Base-by-base conservation (phyloP, 345 rosid genomes). In the Eucalyptus caleyi region DNA sequence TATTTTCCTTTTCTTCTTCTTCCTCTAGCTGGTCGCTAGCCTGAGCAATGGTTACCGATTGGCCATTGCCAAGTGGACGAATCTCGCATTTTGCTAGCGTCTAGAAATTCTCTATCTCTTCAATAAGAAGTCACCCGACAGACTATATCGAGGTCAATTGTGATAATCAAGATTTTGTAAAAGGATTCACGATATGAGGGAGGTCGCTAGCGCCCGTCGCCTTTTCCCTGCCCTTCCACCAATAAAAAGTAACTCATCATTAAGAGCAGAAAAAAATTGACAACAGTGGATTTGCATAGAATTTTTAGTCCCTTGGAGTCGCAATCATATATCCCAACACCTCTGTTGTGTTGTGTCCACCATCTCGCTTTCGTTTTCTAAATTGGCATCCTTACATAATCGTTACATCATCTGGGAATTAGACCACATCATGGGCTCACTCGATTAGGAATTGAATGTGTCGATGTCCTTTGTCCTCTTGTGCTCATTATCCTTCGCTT, bases 401-500 rank as follows among this genome's bases (percentile, higher is more conserved):
- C 50, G 44, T 62, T 45, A 50, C 56, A 69, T 87, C 83, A 65
- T 87, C 82, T 18, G 4, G 88, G 88, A 59, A 87, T 87, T 42
- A 44, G 88, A 69, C 88, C 49, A 14, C 80, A 44, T 87, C 32
- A 62, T 87, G 89, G 89, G 26, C 26, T 62, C 89, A 65, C 89
- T 87, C 89, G 53, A 87, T 87, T 65, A 44, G 83, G 89, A 65
- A 47, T 87, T 87, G 89, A 87, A 87, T 87, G 88, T 30, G 37
- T 54, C 47, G 9, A 65, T 30, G 67, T 91, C 86, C 69, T 91
- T 91, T 93, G 94, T 91, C 94, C 87, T 88, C 72, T 88, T 86
- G 92, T 90, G 90, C 90, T 91, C 90, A 90, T 92, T 89, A 90
- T 86, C 65, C 89, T 91, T 56, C 62, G 86, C 94, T 93, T 77